Base-by-base conservation (phyloP, 306 rosid species). In the Vicia faba region DNA sequence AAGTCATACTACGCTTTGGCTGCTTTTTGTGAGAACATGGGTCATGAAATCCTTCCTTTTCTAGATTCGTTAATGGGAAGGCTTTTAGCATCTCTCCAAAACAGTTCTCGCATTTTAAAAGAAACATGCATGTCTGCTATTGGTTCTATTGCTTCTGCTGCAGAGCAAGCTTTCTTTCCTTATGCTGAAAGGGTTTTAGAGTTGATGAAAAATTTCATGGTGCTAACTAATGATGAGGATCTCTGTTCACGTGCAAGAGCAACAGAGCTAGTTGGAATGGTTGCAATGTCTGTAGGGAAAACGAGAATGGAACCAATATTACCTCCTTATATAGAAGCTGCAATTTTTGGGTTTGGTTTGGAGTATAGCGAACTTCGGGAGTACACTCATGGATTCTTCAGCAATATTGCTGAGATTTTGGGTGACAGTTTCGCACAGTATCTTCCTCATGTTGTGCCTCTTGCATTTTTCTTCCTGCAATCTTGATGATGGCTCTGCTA, bases 111-210 rank as follows among this genome's bases (percentile, higher is more conserved):
- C 40, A 83, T 84, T 79, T 83, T 95, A 85, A 93, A 91, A 84
- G 99, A 95, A 82, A 95, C 99, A 65, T 95, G 99, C 88, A 95
- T 95, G 99, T 95, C 97, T 78, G 99, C 99, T 54, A 95, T 95
- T 36, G 99, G 99, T 74, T 95, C 99, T 46, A 92, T 95, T 69
- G 99, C 99, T 39, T 81, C 92, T 78, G 96, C 99, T 36, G 87
- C 99, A 11, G 99, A 95, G 81, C 92, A 88, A 76, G 95, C 99
- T 66, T 95, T 95, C 67, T 48, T 86, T 71, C 99, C 99, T 40
- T 95, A 88, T 75, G 99, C 97, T 28, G 99, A 95, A 84, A 78
- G 91, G 81, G 92, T 95, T 81, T 76, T 95, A 77, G 97, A 95
- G 89, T 64, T 88, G 84, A 95, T 91, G 97, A 88, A 88, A 87